These are phyloP conservation scores for Mycosphaerelloides madeirae DNA, from an alignment of 2,329 filamentous ascomycete genomes.

Conservation along the genomic window DNA sequence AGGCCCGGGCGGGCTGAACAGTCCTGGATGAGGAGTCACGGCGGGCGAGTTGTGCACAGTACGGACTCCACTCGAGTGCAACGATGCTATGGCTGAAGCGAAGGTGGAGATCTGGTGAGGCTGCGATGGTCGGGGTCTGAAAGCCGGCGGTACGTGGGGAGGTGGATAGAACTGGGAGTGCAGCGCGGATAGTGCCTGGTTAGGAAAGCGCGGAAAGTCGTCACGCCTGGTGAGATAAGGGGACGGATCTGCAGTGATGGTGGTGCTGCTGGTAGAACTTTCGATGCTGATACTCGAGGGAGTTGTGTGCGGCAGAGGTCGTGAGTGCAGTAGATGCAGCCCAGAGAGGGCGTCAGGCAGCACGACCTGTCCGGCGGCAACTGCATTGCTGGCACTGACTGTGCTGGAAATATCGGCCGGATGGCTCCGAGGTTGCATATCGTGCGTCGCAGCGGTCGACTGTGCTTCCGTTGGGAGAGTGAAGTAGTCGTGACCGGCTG, in stretches of 20 bases:
- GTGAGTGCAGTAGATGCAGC: conserved; percentile 13
- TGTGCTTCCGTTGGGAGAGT: conserved; percentile 1
- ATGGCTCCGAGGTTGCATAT: too few species aligned
- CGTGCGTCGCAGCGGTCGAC: conserved; percentile 3
- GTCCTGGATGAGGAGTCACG: conserved; percentile 39
- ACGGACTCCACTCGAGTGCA: conserved; percentile 36
- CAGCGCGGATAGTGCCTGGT: conserved; percentile 48
- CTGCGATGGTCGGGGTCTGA: conserved; percentile 41
- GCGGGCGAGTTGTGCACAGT: conserved; percentile 45
- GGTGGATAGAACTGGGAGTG: conserved; percentile 42
- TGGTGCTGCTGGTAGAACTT: conserved; percentile 36
- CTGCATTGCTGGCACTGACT: conserved; percentile 17
- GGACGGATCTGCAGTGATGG: conserved; percentile 25
- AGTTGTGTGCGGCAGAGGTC: conserved; percentile 38
- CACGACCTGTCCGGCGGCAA: conserved; percentile 19
- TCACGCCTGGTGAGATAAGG: too few species aligned
- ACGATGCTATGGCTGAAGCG: conserved; percentile 39
- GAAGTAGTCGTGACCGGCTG: conserved; percentile 9
- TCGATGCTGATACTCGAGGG: conserved; percentile 40
- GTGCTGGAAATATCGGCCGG: too few species aligned
- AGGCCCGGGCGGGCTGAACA: conserved; percentile 38
- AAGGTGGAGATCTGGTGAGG: conserved; percentile 39
- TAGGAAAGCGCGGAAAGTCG: conserved; percentile 39
- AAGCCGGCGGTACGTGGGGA: conserved; percentile 32
- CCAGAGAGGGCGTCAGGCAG: conserved; percentile 10